A percentile compares a stretch with the other conserved stretches of the same genome.
Conservation (phyloP, 2,329 filamentous ascomycete genomes). For the Fusarium sp. region DNA sequence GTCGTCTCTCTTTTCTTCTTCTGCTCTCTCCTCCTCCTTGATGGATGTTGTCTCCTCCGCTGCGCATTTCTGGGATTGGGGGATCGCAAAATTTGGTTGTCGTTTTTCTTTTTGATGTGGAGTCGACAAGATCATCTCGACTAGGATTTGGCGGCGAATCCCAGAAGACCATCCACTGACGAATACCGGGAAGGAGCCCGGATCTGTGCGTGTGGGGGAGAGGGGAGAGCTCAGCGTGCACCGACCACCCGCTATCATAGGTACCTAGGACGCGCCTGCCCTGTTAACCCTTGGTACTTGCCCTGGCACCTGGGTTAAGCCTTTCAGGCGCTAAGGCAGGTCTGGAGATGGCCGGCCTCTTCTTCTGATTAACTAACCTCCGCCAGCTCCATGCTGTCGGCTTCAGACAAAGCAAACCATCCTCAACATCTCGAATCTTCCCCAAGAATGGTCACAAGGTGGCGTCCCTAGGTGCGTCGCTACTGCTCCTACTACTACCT, state of each 20-base stretch:
- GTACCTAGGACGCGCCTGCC: not conserved
- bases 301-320: conserved; percentile 1
- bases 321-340: conserved; percentile 19
- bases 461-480: conserved; percentile 4
- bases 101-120: conserved; percentile 24
- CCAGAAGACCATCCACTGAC: conserved; percentile 4
- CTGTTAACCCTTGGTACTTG: conserved; percentile 4
- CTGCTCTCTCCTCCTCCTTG: conserved; percentile 12
- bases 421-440: not conserved
- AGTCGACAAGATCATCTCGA: conserved; percentile 28
- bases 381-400: conserved; percentile 5
- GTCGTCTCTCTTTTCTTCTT: conserved; percentile 14
- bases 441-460: not conserved
- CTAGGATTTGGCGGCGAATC: conserved; percentile 6
- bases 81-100: conserved; percentile 9
- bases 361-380: not conserved
- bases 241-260: conserved; percentile 11
- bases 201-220: conserved; percentile 29
- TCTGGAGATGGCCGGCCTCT: conserved; percentile 11
- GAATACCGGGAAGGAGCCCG: conserved; percentile 14
- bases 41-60: conserved; percentile 15
- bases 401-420: conserved; percentile 14
- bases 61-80: conserved; percentile 8
- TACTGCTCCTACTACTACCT: not conserved
- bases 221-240: not conserved